Base-by-base conservation (phyloP, 768 basidiomycete genomes). In the Bullera alba region DNA sequence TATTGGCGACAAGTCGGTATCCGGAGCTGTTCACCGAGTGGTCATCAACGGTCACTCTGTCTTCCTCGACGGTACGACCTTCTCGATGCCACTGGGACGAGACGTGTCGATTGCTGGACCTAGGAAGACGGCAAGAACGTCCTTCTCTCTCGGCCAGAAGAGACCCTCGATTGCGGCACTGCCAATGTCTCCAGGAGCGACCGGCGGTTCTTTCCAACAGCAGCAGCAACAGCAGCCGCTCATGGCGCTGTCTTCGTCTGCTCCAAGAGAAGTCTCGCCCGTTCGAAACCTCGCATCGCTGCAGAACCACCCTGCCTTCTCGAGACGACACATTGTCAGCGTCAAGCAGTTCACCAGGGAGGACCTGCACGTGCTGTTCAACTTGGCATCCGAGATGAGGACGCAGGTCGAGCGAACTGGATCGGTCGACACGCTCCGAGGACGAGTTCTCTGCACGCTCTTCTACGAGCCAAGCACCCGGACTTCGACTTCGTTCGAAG, bases 401-500 rank as follows among this genome's bases (percentile, higher is more conserved):
- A 79, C 89, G 30, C 91, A 91, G 65, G 91, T 96, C 14, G 95
- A 99, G 73, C 81, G 91, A 26, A 85, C 83, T 63, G 89, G 91
- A 1, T 79, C 80, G 0, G 77, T 96, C 49, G 90, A 97, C 59
- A 81, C 95, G 51, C 78, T 97, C 38, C 86, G 84, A 57, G 93
- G 93, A 30, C 87, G 85, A 53, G 84, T 99, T 0, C 79, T 99
- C 5, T 89, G 85, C 68, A 91, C 83, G 19, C 70, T 92, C 30
- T 99, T 99, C 79, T 99, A 90, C 71, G 95, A 99, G 71, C 87
- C 93, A 1, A 95, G 91, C 2, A 99, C 95, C 2, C 80, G 95
- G 28, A 99, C 95, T 2, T 90, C 87, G 55, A 80, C 86, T 3
- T 96, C 93, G 7, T 99, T 99, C 64, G 93, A 99, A 69, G 85